phyloP scores from a whole-genome alignment of 176 grass and related monocot species.

The Areca catechu region DNA sequence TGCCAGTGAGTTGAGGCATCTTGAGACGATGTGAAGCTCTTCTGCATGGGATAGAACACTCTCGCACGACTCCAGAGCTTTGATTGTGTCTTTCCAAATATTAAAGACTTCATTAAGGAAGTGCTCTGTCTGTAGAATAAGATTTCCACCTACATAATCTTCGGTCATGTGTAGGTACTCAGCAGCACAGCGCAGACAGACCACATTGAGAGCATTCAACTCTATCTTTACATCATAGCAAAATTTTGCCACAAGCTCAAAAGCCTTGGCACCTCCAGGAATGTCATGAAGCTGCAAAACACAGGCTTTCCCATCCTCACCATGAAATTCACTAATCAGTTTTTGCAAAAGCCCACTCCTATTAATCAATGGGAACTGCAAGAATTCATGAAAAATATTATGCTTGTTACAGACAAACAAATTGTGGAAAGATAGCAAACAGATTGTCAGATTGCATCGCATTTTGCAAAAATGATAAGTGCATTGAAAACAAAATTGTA shows the following conservation, averaged over 20 bases:
- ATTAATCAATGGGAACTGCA: constrained; percentile 78
- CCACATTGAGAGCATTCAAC: constrained; percentile 62
- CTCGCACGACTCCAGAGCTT: constrained; percentile 70
- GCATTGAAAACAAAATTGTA: too few relatives aligned
- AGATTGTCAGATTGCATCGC: too few relatives aligned
- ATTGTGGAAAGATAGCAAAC: too few relatives aligned
- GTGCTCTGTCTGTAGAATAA: constrained; percentile 60
- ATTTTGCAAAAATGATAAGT: too few relatives aligned
- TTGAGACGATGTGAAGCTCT: constrained; percentile 51
- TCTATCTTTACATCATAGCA: constrained; percentile 84
- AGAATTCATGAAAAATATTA: not conserved
- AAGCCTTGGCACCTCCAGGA: constrained; percentile 77
- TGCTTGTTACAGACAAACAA: too few relatives aligned
- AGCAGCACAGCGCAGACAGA: constrained; percentile 61
- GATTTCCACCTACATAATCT: constrained; percentile 72
- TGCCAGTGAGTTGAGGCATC: constrained; percentile 65
- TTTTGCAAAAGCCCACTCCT: constrained; percentile 61
- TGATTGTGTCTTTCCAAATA: constrained; percentile 76
- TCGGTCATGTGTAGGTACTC: constrained; percentile 83
- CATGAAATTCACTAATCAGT: constrained; percentile 47
- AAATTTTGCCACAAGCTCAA: constrained; percentile 69
- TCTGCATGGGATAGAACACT: constrained; percentile 48
- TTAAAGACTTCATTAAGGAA: constrained; percentile 48
- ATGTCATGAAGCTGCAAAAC: constrained; percentile 62
- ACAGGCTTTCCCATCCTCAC: constrained; percentile 36